Evolutionary conservation across 208 protist genomes (phyloP).

Genomic region (Trypanosoma lewisi): DNA sequence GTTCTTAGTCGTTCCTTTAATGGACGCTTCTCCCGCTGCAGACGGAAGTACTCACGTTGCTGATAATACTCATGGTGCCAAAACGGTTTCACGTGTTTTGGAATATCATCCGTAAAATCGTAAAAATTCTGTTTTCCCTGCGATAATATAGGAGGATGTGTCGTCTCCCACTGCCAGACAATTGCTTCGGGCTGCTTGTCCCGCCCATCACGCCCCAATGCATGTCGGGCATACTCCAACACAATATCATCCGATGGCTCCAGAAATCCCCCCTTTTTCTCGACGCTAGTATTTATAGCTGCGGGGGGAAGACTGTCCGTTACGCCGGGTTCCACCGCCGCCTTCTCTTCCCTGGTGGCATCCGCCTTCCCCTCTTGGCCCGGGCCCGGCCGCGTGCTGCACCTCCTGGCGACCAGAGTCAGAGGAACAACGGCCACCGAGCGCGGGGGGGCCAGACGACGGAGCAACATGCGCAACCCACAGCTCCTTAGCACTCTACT

Average conservation of each 20-base stretch:
- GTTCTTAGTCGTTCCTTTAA: slow-evolving; percentile 56
- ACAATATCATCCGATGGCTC: slow-evolving; percentile 81
- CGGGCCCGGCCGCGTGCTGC: slow-evolving; percentile 8
- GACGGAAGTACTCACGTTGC: slow-evolving; percentile 84
- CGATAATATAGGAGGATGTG: slow-evolving; percentile 64
- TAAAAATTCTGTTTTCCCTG: slow-evolving; percentile 82
- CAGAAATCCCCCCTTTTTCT: slow-evolving; percentile 62
- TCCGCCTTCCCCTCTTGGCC: not conserved
- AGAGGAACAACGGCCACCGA: not conserved
- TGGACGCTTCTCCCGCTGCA: slow-evolving; percentile 78
- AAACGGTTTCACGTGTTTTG: slow-evolving; percentile 83
- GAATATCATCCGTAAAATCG: slow-evolving; percentile 88
- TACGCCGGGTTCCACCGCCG: not conserved
- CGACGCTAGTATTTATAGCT: slow-evolving; percentile 23
- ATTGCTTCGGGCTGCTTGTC: slow-evolving; percentile 68
- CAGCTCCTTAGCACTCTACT: not conserved
- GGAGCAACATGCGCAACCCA: slow-evolving; percentile 6
- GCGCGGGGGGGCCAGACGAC: slow-evolving; percentile 3
- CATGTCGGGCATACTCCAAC: slow-evolving; percentile 81
- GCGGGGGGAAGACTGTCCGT: slow-evolving; percentile 2
- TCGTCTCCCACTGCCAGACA: slow-evolving; percentile 81
- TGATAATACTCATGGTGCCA: slow-evolving; percentile 89
- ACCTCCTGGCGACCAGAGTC: not conserved
- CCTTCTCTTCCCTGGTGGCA: not conserved
- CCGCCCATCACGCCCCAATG: slow-evolving; percentile 71